Conservation (phyloP, 2,329 filamentous ascomycete genomes). For the Xylariaceae sp. region DNA sequence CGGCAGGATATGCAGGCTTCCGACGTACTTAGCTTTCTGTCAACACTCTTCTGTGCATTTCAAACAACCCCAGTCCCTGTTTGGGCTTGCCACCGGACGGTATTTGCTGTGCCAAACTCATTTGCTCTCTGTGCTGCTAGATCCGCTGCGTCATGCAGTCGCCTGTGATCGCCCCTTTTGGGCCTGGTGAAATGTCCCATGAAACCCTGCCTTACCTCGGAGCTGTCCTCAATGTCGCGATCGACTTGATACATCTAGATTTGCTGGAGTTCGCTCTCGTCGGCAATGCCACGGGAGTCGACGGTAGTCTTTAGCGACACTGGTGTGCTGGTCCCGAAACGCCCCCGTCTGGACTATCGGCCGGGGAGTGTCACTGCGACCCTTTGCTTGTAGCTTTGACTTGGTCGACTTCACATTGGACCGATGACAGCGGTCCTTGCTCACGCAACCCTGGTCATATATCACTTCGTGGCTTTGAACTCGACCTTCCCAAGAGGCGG, state of each 20-base stretch:
- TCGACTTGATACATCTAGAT: constrained; percentile 26
- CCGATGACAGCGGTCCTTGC: constrained; percentile 14
- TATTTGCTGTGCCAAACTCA: constrained; percentile 43
- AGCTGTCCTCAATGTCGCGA: constrained; percentile 25
- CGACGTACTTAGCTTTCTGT: constrained; percentile 38
- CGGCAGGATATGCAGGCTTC: constrained; percentile 47
- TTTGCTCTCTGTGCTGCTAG: constrained; percentile 34
- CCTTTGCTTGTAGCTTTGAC: constrained; percentile 14
- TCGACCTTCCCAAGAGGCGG: constrained; percentile 45
- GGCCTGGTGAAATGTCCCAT: constrained; percentile 34
- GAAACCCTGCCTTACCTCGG: constrained; percentile 39
- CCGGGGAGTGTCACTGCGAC: constrained; percentile 16
- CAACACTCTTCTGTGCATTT: constrained; percentile 34
- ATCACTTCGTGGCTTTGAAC: constrained; percentile 39
- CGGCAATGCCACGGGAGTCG: constrained; percentile 27
- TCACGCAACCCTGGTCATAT: constrained; percentile 29
- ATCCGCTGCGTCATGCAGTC: constrained; percentile 37
- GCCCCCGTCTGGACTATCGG: constrained; percentile 16
- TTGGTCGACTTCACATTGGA: constrained; percentile 16
- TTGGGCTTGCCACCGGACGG: constrained; percentile 34
- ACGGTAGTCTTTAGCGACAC: constrained; percentile 23
- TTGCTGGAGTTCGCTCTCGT: constrained; percentile 22
- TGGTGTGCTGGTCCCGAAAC: constrained; percentile 21
- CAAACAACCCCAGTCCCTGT: constrained; percentile 41
- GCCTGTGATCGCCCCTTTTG: constrained; percentile 38